Conservation (phyloP, 2,329 filamentous ascomycete genomes). For the Cladorrhinum sp. region DNA sequence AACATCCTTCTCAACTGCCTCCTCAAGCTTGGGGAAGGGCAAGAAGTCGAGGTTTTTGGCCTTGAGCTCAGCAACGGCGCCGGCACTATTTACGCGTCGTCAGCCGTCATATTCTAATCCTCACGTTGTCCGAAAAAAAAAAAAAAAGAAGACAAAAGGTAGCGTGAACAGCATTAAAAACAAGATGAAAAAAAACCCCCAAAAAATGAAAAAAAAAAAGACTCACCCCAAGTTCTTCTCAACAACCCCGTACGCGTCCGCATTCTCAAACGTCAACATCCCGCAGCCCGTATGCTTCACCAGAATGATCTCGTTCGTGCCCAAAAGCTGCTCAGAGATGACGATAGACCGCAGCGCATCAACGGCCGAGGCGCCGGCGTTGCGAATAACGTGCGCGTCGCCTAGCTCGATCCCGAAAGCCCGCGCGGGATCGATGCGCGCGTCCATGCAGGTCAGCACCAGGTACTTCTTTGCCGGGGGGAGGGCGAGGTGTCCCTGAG, state of each 20-base stretch:
- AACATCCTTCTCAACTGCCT: constrained; percentile 65
- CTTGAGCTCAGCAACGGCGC: constrained; percentile 26
- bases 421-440: constrained; percentile 64
- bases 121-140: background rate
- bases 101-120: background rate
- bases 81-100: constrained; percentile 14
- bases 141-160: no score
- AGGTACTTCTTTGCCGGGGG: constrained; percentile 69
- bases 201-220: background rate
- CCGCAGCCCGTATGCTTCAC: constrained; percentile 74
- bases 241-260: constrained; percentile 53
- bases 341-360: constrained; percentile 72
- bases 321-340: constrained; percentile 76
- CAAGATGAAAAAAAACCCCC: no score
- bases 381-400: constrained; percentile 76
- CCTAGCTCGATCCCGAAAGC: constrained; percentile 70
- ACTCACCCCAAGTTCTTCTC: constrained; percentile 52
- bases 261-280: constrained; percentile 68
- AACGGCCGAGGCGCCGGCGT: constrained; percentile 63
- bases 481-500: constrained; percentile 62
- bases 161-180: no score
- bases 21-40: constrained; percentile 61
- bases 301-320: constrained; percentile 70
- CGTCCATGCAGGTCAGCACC: constrained; percentile 79
- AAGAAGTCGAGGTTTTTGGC: constrained; percentile 56